Conservation (phyloP, 768 basidiomycete species). For the Tricholoma terreum region DNA sequence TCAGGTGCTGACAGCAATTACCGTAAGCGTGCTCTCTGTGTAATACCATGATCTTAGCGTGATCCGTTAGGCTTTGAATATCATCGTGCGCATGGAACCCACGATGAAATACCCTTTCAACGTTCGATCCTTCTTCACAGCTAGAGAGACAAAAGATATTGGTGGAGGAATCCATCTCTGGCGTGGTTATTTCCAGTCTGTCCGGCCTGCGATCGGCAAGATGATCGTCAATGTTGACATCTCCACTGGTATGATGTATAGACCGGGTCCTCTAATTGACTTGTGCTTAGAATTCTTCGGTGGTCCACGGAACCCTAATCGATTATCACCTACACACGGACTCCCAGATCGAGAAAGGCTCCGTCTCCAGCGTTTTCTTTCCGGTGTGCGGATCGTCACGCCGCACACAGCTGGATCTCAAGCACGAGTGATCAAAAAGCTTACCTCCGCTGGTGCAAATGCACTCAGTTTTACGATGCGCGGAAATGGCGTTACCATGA, state of each 20-base stretch:
- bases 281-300: constrained; percentile 57
- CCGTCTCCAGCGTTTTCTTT: constrained; percentile 35
- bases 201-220: constrained; percentile 60
- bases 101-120: constrained; percentile 68
- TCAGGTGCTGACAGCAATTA: constrained; percentile 56
- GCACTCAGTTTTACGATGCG: constrained; percentile 45
- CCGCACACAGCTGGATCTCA: constrained; percentile 10
- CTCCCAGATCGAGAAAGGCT: constrained; percentile 53
- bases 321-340: constrained; percentile 31
- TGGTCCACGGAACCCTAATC: constrained; percentile 26
- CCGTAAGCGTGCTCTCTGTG: constrained; percentile 33
- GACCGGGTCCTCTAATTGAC: constrained; percentile 53
- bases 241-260: constrained; percentile 74
- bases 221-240: constrained; percentile 79
- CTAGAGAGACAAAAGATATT: constrained; percentile 47
- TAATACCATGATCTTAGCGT: not conserved
- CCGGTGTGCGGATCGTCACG: constrained; percentile 30
- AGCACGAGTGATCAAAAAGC: constrained; percentile 50
- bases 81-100: constrained; percentile 74
- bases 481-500: constrained; percentile 32
- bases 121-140: constrained; percentile 70
- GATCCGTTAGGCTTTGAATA: constrained; percentile 57
- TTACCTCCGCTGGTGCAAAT: constrained; percentile 50
- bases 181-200: constrained; percentile 81
- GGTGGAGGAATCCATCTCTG: constrained; percentile 67